phyloP scores from a whole-genome alignment of 352 stramenopile genomes.

The Phytophthora cajani region DNA sequence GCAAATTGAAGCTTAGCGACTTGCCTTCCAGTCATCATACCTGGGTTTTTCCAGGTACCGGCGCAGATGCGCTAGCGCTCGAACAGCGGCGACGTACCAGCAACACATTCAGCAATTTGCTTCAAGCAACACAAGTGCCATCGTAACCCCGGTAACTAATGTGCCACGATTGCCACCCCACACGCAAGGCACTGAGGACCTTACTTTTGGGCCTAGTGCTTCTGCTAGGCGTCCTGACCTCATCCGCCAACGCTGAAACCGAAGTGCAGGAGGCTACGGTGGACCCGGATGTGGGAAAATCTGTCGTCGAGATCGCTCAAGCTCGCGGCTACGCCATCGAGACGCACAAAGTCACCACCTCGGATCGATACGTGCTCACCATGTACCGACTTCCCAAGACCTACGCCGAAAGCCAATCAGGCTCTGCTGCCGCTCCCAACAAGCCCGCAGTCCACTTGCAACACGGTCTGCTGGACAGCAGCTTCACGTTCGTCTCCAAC shows the following conservation, averaged over 20 bases:
- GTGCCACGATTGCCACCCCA: background rate
- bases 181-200: background rate
- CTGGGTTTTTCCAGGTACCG: too few relatives aligned
- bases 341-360: constrained; percentile 50
- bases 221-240: background rate
- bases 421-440: constrained; percentile 26
- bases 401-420: constrained; percentile 44
- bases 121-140: background rate
- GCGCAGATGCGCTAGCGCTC: too few relatives aligned
- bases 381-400: constrained; percentile 60
- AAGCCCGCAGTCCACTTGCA: constrained; percentile 57
- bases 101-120: background rate
- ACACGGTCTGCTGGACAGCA: constrained; percentile 60
- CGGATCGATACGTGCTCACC: constrained; percentile 59
- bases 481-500: constrained; percentile 57
- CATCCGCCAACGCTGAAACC: background rate
- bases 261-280: background rate
- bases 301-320: too few relatives aligned
- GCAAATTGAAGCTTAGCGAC: too few relatives aligned
- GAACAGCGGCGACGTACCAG: too few relatives aligned
- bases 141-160: background rate
- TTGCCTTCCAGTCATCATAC: too few relatives aligned
- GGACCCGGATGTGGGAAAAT: too few relatives aligned
- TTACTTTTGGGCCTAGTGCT: background rate
- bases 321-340: constrained; percentile 53